Conservation (phyloP, 1,284 basidiomycete genomes). For the Hymenochaete sp. region DNA sequence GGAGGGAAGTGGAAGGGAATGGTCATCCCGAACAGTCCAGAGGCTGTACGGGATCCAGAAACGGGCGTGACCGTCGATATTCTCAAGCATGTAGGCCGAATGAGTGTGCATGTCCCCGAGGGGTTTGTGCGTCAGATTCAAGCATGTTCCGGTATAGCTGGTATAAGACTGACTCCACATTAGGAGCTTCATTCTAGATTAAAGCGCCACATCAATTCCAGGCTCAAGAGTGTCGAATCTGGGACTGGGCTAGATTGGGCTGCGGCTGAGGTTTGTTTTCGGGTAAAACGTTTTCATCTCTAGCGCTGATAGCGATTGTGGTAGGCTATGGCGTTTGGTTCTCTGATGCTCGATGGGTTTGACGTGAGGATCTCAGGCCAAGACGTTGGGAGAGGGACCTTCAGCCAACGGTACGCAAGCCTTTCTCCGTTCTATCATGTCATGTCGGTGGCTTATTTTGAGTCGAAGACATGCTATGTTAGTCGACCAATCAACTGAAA, state of each 20-base stretch:
- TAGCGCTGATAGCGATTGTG: neutral
- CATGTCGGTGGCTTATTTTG: neutral
- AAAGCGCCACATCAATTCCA: conserved; percentile 69
- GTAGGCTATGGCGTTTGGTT: conserved; percentile 77
- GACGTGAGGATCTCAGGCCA: conserved; percentile 85
- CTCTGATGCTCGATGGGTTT: conserved; percentile 68
- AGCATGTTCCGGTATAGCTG: neutral
- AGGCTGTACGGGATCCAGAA: conserved; percentile 47
- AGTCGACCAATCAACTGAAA: conserved; percentile 76
- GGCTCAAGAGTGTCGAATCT: conserved; percentile 63
- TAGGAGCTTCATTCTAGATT: conserved; percentile 76
- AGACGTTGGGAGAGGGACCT: conserved; percentile 84
- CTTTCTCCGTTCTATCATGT: neutral
- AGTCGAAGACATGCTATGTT: conserved; percentile 74
- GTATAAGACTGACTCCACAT: conserved; percentile 16
- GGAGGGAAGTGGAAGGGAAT: conserved; percentile 56
- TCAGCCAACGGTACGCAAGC: conserved; percentile 65
- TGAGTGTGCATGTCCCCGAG: conserved; percentile 63
- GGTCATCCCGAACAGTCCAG: conserved; percentile 58
- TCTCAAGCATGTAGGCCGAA: conserved; percentile 52
- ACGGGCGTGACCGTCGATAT: conserved; percentile 56
- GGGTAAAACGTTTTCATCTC: neutral
- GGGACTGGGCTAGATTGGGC: conserved; percentile 77
- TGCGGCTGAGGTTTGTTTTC: conserved; percentile 63
- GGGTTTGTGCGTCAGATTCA: conserved; percentile 53